These are phyloP conservation scores for Dryas octopetala DNA, from an alignment of 306 rosid species.

Conservation along the genomic window DNA sequence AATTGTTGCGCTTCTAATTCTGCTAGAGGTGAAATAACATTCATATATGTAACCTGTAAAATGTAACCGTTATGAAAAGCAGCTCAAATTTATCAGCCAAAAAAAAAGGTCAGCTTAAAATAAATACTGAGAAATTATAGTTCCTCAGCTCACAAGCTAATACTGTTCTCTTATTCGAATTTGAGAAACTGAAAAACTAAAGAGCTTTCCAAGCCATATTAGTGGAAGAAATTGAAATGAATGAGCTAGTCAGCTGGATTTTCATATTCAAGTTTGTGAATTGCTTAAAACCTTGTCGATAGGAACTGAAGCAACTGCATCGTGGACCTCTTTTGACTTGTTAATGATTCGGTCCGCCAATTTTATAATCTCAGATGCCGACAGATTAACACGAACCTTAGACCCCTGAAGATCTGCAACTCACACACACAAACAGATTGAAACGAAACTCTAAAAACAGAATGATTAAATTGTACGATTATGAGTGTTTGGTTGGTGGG, in stretches of 20 bases:
- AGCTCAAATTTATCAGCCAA: not conserved
- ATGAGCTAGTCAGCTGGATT: constrained; percentile 2
- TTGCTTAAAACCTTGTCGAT: constrained; percentile 63
- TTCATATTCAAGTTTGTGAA: not conserved
- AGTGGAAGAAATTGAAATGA: not conserved
- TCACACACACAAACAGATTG: not conserved
- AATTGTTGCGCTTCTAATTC: constrained; percentile 78
- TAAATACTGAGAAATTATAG: not conserved
- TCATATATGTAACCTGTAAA: constrained; percentile 71
- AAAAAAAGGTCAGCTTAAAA: not conserved
- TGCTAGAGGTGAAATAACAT: constrained; percentile 71
- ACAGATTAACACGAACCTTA: constrained; percentile 52
- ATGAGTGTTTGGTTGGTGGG: not conserved
- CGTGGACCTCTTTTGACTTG: constrained; percentile 73
- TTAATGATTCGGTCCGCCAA: constrained; percentile 66
- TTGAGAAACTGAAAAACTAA: not conserved
- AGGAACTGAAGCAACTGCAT: constrained; percentile 75
- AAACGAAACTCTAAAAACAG: not conserved
- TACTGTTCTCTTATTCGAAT: not conserved
- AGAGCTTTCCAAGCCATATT: not conserved
- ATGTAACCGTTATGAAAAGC: constrained; percentile 21
- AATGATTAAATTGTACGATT: not conserved
- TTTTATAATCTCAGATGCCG: constrained; percentile 78
- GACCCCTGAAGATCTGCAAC: constrained; percentile 75
- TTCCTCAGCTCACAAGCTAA: not conserved